Percentiles rank a stretch among this genome's conserved stretches.
phyloP scores from a whole-genome alignment of 2,329 filamentous ascomycete genomes.

The Blastomyces parvus region DNA sequence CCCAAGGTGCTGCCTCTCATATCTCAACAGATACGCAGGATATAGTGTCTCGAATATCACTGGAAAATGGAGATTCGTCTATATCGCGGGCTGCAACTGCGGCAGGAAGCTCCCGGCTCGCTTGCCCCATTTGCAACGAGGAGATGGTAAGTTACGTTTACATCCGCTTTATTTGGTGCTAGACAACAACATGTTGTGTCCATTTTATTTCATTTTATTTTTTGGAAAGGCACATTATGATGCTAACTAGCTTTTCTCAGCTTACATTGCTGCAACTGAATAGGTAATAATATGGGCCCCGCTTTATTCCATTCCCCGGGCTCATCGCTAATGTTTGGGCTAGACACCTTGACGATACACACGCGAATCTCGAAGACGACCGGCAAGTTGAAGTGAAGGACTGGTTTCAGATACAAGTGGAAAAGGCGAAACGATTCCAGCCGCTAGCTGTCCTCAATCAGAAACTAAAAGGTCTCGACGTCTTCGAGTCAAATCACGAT shows the following conservation, averaged over 20 bases:
- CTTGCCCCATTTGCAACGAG: slow-evolving; percentile 96
- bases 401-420: slow-evolving; percentile 92
- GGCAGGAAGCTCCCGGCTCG: slow-evolving; percentile 51
- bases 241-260: slow-evolving; percentile 38
- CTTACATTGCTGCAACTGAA: slow-evolving; percentile 89
- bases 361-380: slow-evolving; percentile 79
- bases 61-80: slow-evolving; percentile 47
- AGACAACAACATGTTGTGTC: not conserved
- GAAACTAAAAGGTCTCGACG: slow-evolving; percentile 82
- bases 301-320: slow-evolving; percentile 17
- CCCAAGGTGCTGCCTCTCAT: slow-evolving; percentile 62
- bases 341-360: slow-evolving; percentile 75
- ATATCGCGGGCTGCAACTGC: slow-evolving; percentile 44
- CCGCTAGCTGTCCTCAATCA: slow-evolving; percentile 85
- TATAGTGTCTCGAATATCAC: slow-evolving; percentile 68
- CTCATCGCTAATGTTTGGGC: slow-evolving; percentile 10
- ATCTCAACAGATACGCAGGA: slow-evolving; percentile 66
- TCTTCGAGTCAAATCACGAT: slow-evolving; percentile 85
- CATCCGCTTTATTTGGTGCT: not conserved
- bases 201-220: not conserved
- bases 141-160: slow-evolving; percentile 70
- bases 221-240: slow-evolving; percentile 1
- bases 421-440: slow-evolving; percentile 87
- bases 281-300: slow-evolving; percentile 39
- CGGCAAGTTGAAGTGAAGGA: slow-evolving; percentile 92